These are phyloP conservation scores for Mrakiaceae sp. DNA, from an alignment of 1,284 basidiomycete genomes.

Conservation along the genomic window DNA sequence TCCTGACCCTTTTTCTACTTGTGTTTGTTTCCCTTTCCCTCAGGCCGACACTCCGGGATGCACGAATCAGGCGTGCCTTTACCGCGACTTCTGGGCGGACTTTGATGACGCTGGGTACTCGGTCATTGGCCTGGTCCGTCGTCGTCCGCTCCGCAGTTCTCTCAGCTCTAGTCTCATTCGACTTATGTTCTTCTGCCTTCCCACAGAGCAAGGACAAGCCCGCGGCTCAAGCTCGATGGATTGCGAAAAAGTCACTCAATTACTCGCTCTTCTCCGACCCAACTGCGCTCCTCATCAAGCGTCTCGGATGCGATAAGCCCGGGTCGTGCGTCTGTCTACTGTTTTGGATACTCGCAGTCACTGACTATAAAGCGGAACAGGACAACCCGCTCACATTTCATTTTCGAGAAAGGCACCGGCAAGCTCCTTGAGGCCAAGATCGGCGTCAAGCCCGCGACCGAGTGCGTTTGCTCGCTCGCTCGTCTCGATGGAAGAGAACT, in stretches of 20 bases:
- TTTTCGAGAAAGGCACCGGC: conserved; percentile 70
- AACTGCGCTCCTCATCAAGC: conserved; percentile 61
- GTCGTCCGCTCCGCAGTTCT: conserved; percentile 32
- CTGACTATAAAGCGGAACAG: conserved; percentile 25
- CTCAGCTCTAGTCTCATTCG: neutral
- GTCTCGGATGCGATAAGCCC: conserved; percentile 59
- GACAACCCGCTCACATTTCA: conserved; percentile 79
- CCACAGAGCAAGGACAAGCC: conserved; percentile 30
- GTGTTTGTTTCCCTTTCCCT: conserved; percentile 25
- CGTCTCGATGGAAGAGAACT: neutral
- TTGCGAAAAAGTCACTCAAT: conserved; percentile 56
- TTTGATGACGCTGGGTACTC: conserved; percentile 58
- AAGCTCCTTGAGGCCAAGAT: conserved; percentile 69
- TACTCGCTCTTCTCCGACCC: conserved; percentile 82
- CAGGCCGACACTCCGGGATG: conserved; percentile 71
- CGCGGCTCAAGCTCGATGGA: conserved; percentile 28
- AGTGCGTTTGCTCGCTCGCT: neutral
- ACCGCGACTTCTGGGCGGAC: conserved; percentile 66
- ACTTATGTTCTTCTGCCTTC: neutral
- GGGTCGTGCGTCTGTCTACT: neutral
- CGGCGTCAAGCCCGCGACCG: conserved; percentile 42
- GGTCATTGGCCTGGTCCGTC: conserved; percentile 61
- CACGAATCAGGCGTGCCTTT: conserved; percentile 59
- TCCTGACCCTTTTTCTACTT: too few species aligned
- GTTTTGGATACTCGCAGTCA: neutral